Evolutionary conservation across 345 rosid genomes (phyloP).

Genomic region (Gossypium sturtianum): DNA sequence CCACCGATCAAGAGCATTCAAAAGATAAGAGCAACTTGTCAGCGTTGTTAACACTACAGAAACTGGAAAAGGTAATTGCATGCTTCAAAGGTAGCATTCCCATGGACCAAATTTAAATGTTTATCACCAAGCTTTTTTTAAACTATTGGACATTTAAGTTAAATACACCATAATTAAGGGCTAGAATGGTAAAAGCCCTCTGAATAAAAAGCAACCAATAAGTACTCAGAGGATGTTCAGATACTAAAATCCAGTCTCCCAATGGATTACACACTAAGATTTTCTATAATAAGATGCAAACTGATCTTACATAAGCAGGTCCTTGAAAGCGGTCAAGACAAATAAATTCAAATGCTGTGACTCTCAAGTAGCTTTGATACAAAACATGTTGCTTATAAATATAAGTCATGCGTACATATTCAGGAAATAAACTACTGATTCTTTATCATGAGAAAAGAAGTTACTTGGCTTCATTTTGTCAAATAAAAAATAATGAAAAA

Average conservation of each 20-base stretch:
- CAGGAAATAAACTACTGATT: background rate
- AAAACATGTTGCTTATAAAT: background rate
- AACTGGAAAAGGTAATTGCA: background rate
- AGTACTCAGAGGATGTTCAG: background rate
- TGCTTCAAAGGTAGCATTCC: background rate
- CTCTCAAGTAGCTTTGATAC: background rate
- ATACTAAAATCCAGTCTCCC: background rate
- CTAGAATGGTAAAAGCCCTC: no score
- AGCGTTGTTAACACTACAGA: slow-evolving; percentile 21
- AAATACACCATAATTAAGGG: no score
- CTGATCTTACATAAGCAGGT: background rate
- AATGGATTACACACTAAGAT: background rate
- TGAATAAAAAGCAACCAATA: background rate
- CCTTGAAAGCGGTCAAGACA: background rate
- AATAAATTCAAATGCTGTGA: background rate
- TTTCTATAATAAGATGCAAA: background rate
- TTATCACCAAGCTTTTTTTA: no score
- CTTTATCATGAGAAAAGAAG: background rate
- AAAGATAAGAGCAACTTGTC: slow-evolving; percentile 31
- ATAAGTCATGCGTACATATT: background rate
- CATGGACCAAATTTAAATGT: background rate
- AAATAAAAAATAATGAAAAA: background rate
- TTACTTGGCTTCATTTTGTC: background rate
- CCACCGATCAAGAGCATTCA: slow-evolving; percentile 26
- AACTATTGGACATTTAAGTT: no score